Conservation (phyloP, 129 eudicot species). For the Oenanthe sinensis region DNA sequence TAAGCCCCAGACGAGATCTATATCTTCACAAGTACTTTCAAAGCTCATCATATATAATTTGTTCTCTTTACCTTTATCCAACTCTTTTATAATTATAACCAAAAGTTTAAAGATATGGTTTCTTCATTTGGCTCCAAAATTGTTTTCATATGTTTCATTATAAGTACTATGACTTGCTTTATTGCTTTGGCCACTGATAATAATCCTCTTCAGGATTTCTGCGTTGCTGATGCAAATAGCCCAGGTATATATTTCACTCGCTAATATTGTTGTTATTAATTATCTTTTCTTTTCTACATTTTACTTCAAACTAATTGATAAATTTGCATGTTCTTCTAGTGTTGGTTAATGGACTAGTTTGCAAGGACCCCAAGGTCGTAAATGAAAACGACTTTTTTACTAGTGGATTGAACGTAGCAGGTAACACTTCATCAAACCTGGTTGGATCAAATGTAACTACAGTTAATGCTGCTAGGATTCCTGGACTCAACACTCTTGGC, state of each 20-base stretch:
- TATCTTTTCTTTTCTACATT: no score
- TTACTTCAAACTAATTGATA: no score
- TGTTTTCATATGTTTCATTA: neutral
- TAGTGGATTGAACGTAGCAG: conserved; percentile 13
- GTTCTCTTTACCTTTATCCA: no score
- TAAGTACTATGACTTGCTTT: neutral
- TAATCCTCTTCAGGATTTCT: conserved; percentile 11
- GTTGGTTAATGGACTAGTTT: conserved; percentile 16
- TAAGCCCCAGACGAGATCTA: no score
- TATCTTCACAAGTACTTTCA: no score
- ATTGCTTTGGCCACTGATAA: conserved; percentile 11
- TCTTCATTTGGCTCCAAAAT: neutral
- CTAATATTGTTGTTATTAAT: no score
- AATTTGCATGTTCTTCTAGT: conserved; percentile 1
- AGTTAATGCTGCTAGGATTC: neutral
- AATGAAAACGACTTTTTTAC: conserved; percentile 16
- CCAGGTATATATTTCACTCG: neutral
- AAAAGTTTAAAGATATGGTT: neutral
- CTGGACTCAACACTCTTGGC: conserved; percentile 17
- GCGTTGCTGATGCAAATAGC: conserved; percentile 4
- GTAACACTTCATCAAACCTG: conserved; percentile 1
- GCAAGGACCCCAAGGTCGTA: conserved; percentile 15
- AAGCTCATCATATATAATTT: no score
- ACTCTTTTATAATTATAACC: neutral
- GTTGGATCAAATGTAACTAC: conserved; percentile 13